Percentiles rank a stretch among this genome's conserved stretches.
phyloP scores from a whole-genome alignment of 1,284 basidiomycete genomes.

The Takashimella tepidaria region DNA sequence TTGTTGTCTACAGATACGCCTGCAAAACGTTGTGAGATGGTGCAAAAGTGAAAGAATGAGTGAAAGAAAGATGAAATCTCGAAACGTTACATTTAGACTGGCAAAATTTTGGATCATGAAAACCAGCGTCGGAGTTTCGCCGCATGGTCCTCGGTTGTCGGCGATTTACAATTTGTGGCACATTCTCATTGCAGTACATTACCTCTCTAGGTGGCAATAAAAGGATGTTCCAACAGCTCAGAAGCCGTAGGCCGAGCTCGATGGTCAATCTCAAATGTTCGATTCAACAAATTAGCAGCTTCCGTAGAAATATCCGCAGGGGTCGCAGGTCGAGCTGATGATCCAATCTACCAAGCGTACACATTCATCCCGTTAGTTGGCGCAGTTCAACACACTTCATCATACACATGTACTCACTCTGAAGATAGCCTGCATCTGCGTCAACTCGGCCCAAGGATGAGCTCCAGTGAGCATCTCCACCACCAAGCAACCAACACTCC shows the following conservation, averaged over 20 bases:
- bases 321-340: slow-evolving; percentile 71
- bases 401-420: slow-evolving; percentile 62
- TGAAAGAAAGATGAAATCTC: background rate
- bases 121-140: background rate
- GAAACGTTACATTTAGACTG: background rate
- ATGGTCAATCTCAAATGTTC: slow-evolving; percentile 81
- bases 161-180: too few species aligned
- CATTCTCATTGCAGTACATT: too few species aligned
- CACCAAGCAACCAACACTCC: slow-evolving; percentile 94
- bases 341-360: slow-evolving; percentile 67
- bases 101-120: too few species aligned
- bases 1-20: background rate
- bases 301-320: slow-evolving; percentile 83
- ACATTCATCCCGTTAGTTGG: too few species aligned
- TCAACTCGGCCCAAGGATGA: slow-evolving; percentile 93
- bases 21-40: background rate
- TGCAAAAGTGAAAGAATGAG: background rate
- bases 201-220: slow-evolving; percentile 50
- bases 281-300: slow-evolving; percentile 74
- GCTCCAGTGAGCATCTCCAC: slow-evolving; percentile 98
- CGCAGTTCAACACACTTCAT: background rate
- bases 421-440: slow-evolving; percentile 99
- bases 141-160: background rate
- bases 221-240: slow-evolving; percentile 68
- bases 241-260: slow-evolving; percentile 73